Base-by-base conservation (phyloP, 139 green algal species). In the Chlorella sp. region DNA sequence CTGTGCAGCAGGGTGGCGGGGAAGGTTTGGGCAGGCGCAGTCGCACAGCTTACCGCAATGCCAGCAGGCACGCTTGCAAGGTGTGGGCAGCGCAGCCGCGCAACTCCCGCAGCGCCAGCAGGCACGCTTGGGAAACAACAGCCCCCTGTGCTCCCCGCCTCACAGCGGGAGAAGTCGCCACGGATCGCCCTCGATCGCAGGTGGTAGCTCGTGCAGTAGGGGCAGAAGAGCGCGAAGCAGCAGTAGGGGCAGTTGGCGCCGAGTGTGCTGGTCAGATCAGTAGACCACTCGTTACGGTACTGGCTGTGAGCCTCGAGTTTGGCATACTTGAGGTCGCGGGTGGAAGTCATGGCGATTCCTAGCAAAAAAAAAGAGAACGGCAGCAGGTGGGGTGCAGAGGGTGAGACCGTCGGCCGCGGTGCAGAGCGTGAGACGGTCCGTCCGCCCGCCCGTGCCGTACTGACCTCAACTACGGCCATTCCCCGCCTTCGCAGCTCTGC, bases 131-230 rank as follows among this genome's bases (percentile, higher is more conserved):
- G 38, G 62, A 36, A 71, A 14, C 56, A 68, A 31, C 59, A 33
- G 46, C 25, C 55, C 29, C 21, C 25, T 63, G 21, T 33, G 17
- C 19, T 63, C 9, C 55, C 19, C 55, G 8, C 55, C 17, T 35
- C 55, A 35, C 55, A 71, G 33, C 85, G 75, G 33, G 55, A 79
- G 85, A 96, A 91, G 82, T 96, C 91, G 17, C 85, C 83, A 59
- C 91, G 82, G 35, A 96, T 81, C 2, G 77, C 82, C 55, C 90
- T 84, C 83, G 94, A 93, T 31, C 91, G 82, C 11, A 92, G 76
- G 25, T 79, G 29, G 73, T 89, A 96, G 1, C 70, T 87, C 1
- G 89, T 87, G 69, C 90, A 95, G 14, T 77, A 85, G 36, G 74
- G 14, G 78, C 91, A 90, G 75, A 83, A 82, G 23, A 50, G 59